Evolutionary conservation across 2,329 filamentous ascomycete genomes (phyloP).

Genomic region (Aspergillus glaucus): DNA sequence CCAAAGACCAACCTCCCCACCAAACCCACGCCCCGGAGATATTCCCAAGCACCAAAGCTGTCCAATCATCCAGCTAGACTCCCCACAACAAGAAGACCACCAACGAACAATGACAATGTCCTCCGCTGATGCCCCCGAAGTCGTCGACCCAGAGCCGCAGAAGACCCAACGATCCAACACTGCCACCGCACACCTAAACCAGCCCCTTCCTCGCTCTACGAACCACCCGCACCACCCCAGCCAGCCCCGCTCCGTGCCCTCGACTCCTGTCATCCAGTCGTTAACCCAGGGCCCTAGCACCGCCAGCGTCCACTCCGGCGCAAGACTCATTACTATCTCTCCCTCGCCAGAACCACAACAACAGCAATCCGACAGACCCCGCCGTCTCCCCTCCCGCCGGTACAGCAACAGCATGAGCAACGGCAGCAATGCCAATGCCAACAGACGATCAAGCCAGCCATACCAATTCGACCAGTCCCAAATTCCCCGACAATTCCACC

Average conservation of each 20-base stretch:
- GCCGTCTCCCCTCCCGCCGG: constrained; percentile 9
- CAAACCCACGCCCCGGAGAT: background rate
- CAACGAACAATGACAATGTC: constrained; percentile 24
- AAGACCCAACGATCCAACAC: constrained; percentile 21
- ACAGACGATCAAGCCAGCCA: constrained; percentile 7
- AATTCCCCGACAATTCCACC: constrained; percentile 22
- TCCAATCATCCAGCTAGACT: background rate
- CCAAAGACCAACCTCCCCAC: background rate
- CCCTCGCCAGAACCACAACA: constrained; percentile 1
- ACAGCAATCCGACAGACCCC: constrained; percentile 1
- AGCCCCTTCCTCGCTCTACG: constrained; percentile 11
- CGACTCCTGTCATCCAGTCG: constrained; percentile 7
- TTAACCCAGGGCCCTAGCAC: constrained; percentile 5
- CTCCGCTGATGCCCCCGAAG: constrained; percentile 31
- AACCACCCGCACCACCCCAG: constrained; percentile 23
- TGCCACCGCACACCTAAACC: constrained; percentile 11
- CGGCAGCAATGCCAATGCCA: too few relatives aligned
- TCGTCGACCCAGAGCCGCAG: constrained; percentile 19
- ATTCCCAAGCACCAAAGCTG: background rate
- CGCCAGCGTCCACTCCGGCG: constrained; percentile 2
- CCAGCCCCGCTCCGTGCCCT: constrained; percentile 12
- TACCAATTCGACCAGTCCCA: constrained; percentile 22
- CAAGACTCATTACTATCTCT: too few relatives aligned
- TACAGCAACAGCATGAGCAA: background rate
- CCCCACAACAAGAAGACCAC: background rate